Conservation (phyloP, 352 stramenopile genomes). For the Phytopythium kandeliae region DNA sequence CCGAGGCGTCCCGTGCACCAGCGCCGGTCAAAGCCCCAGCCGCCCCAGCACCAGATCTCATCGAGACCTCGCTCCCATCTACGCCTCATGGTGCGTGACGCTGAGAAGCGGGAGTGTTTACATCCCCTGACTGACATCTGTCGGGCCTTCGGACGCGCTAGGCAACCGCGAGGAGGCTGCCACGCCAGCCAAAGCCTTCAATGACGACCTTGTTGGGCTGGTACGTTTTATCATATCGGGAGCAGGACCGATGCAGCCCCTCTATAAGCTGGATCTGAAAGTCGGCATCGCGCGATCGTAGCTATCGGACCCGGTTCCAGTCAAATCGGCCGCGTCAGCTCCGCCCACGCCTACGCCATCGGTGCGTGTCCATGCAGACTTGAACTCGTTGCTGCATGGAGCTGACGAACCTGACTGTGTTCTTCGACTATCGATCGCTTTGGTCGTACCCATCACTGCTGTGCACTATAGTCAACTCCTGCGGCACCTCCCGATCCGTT, state of each 20-base stretch:
- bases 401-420: conserved; percentile 1
- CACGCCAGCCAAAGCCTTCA: conserved; percentile 53
- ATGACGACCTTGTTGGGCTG: conserved; percentile 77
- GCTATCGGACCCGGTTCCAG: conserved; percentile 57
- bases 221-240: conserved; percentile 18
- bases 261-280: not conserved
- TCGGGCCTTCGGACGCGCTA: conserved; percentile 8
- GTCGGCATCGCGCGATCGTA: conserved; percentile 8
- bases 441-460: conserved; percentile 1
- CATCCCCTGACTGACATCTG: not conserved
- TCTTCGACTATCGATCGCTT: conserved; percentile 1
- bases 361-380: conserved; percentile 14
- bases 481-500: conserved; percentile 52
- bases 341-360: conserved; percentile 31
- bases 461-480: conserved; percentile 17
- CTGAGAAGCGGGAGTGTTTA: not conserved
- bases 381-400: not conserved
- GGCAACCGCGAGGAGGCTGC: conserved; percentile 48
- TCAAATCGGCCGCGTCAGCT: conserved; percentile 23
- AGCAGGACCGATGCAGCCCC: not conserved
- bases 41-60: conserved; percentile 55
- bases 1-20: conserved; percentile 24
- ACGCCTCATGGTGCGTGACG: conserved; percentile 16
- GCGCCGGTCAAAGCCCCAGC: conserved; percentile 9
- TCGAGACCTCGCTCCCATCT: conserved; percentile 53